phyloP scores from a whole-genome alignment of 2,329 filamentous ascomycete genomes.

The Nemania bipapillata region DNA sequence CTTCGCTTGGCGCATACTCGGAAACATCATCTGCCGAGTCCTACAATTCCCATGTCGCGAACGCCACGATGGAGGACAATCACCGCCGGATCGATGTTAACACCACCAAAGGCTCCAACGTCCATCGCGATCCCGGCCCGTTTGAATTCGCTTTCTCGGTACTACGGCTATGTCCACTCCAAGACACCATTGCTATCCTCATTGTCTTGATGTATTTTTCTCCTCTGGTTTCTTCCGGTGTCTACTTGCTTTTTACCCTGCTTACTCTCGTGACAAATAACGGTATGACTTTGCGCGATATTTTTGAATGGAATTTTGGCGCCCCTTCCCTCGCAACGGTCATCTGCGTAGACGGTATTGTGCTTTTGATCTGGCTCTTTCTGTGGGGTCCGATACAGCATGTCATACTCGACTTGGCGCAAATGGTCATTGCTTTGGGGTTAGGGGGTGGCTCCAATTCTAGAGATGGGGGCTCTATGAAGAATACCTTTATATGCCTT shows the following conservation, averaged over 20 bases:
- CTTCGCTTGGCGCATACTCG: slow-evolving; percentile 60
- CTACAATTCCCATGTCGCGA: slow-evolving; percentile 54
- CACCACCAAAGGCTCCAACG: slow-evolving; percentile 72
- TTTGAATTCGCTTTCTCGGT: slow-evolving; percentile 85
- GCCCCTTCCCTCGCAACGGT: slow-evolving; percentile 88
- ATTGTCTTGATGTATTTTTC: slow-evolving; percentile 95
- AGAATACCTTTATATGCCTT: slow-evolving; percentile 77
- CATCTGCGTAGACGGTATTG: slow-evolving; percentile 82
- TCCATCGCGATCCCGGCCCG: slow-evolving; percentile 76
- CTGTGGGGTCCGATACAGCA: slow-evolving; percentile 88
- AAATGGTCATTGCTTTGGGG: slow-evolving; percentile 91
- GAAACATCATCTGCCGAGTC: slow-evolving; percentile 68
- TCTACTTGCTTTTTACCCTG: slow-evolving; percentile 91
- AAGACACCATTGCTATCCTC: slow-evolving; percentile 95
- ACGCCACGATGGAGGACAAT: slow-evolving; percentile 58
- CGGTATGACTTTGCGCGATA: slow-evolving; percentile 85
- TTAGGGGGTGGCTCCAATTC: slow-evolving; percentile 82
- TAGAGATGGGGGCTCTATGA: slow-evolving; percentile 71
- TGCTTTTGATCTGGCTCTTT: slow-evolving; percentile 86
- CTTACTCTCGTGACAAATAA: slow-evolving; percentile 90
- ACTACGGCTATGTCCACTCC: slow-evolving; percentile 86
- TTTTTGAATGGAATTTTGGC: slow-evolving; percentile 87
- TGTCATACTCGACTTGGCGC: slow-evolving; percentile 87
- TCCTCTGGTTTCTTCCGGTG: slow-evolving; percentile 84
- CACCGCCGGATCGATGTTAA: slow-evolving; percentile 77